These are phyloP conservation scores for Tylopilus intermedius DNA, from an alignment of 768 basidiomycete genomes.

Conservation along the genomic window DNA sequence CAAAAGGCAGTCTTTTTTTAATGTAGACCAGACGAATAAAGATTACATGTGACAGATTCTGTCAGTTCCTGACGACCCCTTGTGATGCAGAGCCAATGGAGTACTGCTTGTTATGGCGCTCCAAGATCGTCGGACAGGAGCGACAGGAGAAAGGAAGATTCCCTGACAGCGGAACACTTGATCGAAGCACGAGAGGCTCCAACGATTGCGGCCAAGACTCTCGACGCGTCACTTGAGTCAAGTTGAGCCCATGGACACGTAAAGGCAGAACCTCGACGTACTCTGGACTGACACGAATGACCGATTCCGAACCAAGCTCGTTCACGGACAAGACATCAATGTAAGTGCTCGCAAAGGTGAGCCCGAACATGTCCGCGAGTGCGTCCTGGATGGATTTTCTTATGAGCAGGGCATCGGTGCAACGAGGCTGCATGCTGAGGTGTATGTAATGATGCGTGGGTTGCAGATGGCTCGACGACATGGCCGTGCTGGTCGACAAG, in stretches of 20 bases:
- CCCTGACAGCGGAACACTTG: conserved; percentile 19
- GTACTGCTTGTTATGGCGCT: conserved; percentile 4
- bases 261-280: conserved; percentile 2
- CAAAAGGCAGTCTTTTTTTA: not conserved
- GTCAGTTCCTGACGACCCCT: not conserved
- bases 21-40: conserved; percentile 8
- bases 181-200: conserved; percentile 22
- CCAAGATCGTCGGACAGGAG: conserved; percentile 15
- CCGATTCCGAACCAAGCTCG: conserved; percentile 20
- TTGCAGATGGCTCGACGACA: conserved; percentile 11
- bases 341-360: conserved; percentile 45
- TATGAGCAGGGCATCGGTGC: conserved; percentile 40
- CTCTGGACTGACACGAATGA: conserved; percentile 22
- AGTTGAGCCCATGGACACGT: not conserved
- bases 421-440: conserved; percentile 21
- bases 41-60: not conserved
- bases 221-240: conserved; percentile 19
- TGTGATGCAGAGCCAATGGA: conserved; percentile 2
- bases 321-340: conserved; percentile 56
- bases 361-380: conserved; percentile 51
- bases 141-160: conserved; percentile 31
- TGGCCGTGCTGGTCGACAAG: not conserved
- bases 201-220: conserved; percentile 25
- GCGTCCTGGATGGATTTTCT: conserved; percentile 55
- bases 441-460: conserved; percentile 25